phyloP scores from a whole-genome alignment of 2,329 filamentous ascomycete species.

The Curvularia spicifera region DNA sequence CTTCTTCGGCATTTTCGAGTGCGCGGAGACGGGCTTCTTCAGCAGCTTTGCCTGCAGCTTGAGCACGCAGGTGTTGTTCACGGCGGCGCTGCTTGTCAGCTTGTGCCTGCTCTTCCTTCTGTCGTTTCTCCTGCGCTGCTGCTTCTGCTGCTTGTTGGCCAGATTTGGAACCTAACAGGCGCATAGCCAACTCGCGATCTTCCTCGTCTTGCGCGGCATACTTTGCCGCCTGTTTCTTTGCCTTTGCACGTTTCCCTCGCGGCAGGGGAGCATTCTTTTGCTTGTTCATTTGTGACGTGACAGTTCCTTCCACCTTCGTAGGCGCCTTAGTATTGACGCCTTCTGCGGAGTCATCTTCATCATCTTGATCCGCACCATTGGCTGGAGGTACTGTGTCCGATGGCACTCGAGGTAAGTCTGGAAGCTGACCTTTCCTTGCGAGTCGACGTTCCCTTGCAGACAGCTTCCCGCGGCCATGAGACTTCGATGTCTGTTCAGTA shows the following conservation, averaged over 20 bases:
- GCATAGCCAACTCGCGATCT: conserved; percentile 82
- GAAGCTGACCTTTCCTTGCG: conserved; percentile 46
- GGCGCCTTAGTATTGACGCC: conserved; percentile 23
- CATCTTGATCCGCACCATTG: conserved; percentile 40
- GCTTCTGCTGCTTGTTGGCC: conserved; percentile 70
- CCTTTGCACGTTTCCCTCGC: conserved; percentile 80
- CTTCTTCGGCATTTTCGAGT: conserved; percentile 48
- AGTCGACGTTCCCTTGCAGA: conserved; percentile 49
- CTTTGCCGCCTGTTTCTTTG: conserved; percentile 85
- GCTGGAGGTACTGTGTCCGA: conserved; percentile 22
- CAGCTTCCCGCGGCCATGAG: conserved; percentile 42
- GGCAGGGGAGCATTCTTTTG: conserved; percentile 45
- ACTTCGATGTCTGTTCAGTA: conserved; percentile 32
- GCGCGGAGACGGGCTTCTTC: conserved; percentile 68
- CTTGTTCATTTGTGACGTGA: conserved; percentile 39
- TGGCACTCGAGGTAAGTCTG: conserved; percentile 19
- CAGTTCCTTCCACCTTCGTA: conserved; percentile 34
- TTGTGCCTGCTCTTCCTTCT: conserved; percentile 73
- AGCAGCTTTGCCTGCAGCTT: conserved; percentile 76
- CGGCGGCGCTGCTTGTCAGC: conserved; percentile 76
- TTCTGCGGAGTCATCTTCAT: conserved; percentile 40
- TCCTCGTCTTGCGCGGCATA: conserved; percentile 96
- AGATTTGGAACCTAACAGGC: conserved; percentile 80
- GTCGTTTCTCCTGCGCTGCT: conserved; percentile 66
- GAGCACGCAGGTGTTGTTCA: conserved; percentile 78